Evolutionary conservation across 257 asterid genomes (phyloP).

Genomic region (Scutellaria minor): DNA sequence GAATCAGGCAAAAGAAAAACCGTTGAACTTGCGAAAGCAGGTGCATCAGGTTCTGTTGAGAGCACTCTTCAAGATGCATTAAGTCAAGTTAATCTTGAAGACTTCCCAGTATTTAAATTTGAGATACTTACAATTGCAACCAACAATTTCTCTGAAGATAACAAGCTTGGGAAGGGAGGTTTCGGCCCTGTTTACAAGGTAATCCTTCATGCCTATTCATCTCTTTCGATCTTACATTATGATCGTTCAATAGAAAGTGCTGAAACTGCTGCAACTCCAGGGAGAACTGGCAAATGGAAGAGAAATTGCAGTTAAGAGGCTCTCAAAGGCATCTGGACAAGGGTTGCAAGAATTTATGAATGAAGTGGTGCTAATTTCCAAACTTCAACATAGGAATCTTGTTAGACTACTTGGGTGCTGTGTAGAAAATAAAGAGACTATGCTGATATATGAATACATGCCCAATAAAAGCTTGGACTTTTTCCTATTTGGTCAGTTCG

Average conservation of each 20-base stretch:
- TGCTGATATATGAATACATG: constrained; percentile 51
- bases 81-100: constrained; percentile 36
- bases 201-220: neutral
- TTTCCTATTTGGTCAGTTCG: constrained; percentile 44
- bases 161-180: constrained; percentile 51
- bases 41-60: constrained; percentile 31
- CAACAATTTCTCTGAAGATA: constrained; percentile 32
- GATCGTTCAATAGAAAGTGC: neutral
- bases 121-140: constrained; percentile 43
- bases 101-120: constrained; percentile 42
- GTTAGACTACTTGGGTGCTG: constrained; percentile 51
- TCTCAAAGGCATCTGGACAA: constrained; percentile 46
- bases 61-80: constrained; percentile 33
- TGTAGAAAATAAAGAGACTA: constrained; percentile 46
- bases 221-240: neutral
- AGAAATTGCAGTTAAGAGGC: constrained; percentile 55
- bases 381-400: constrained; percentile 54
- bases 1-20: constrained; percentile 34
- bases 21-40: constrained; percentile 16
- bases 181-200: constrained; percentile 49
- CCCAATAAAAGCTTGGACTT: constrained; percentile 49
- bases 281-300: constrained; percentile 42
- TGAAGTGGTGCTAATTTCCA: constrained; percentile 51
- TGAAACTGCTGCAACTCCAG: constrained; percentile 26
- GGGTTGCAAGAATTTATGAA: constrained; percentile 51